These are phyloP conservation scores for Apiotrichum laibachii DNA, from an alignment of 1,284 basidiomycete genomes.

Conservation along the genomic window DNA sequence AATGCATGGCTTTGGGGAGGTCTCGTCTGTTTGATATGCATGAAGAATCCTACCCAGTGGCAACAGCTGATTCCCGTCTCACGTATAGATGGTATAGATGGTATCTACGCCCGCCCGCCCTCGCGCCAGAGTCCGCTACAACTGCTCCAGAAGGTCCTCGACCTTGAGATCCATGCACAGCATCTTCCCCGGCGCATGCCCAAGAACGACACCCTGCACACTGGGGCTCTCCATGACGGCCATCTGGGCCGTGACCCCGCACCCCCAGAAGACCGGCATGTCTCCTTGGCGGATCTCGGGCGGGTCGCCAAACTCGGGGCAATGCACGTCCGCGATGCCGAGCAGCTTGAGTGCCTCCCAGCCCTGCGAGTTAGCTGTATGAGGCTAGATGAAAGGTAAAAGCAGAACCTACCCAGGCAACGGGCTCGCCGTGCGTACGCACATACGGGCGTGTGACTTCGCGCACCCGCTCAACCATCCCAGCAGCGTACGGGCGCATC, in stretches of 20 bases:
- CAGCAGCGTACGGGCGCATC: constrained; percentile 38
- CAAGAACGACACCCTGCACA: constrained; percentile 27
- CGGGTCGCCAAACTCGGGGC: constrained; percentile 36
- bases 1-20: too few relatives aligned
- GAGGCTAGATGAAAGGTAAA: too few relatives aligned
- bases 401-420: constrained; percentile 29
- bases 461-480: constrained; percentile 25
- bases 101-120: too few relatives aligned
- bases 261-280: constrained; percentile 44
- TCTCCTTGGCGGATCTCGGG: constrained; percentile 32
- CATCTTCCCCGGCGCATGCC: constrained; percentile 43
- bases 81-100: too few relatives aligned
- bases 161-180: constrained; percentile 29
- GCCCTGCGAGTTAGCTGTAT: constrained; percentile 19
- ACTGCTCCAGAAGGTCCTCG: constrained; percentile 6
- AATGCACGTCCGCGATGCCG: constrained; percentile 32
- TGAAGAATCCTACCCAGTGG: too few relatives aligned
- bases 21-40: too few relatives aligned
- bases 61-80: too few relatives aligned
- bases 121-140: too few relatives aligned
- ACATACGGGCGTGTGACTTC: constrained; percentile 31
- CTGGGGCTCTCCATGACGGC: constrained; percentile 26
- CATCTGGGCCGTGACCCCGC: constrained; percentile 41
- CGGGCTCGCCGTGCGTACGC: constrained; percentile 39
- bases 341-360: constrained; percentile 27